Conservation (phyloP, 768 basidiomycete genomes). For the Hericium alpestre region DNA sequence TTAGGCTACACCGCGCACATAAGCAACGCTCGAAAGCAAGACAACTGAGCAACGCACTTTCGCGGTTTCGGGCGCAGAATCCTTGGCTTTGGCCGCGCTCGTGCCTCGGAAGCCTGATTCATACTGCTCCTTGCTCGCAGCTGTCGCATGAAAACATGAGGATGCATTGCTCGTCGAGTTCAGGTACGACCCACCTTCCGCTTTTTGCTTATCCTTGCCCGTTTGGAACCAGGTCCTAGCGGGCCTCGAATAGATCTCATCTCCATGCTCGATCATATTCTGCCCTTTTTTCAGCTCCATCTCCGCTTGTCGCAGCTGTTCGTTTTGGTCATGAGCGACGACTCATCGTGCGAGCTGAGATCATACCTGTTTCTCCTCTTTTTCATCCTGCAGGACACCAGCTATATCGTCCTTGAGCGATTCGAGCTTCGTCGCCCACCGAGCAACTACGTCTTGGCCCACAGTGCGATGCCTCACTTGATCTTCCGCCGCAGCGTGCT, state of each 20-base stretch:
- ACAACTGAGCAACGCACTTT: conserved; percentile 19
- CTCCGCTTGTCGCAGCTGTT: conserved; percentile 76
- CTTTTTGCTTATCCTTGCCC: conserved; percentile 66
- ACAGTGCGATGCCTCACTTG: conserved; percentile 84
- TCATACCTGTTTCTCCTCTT: conserved; percentile 82
- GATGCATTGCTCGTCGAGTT: background rate
- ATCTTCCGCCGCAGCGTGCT: conserved; percentile 68
- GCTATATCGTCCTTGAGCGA: conserved; percentile 66
- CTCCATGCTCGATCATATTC: conserved; percentile 89
- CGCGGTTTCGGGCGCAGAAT: conserved; percentile 10
- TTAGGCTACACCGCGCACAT: conserved; percentile 39
- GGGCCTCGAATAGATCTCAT: conserved; percentile 86
- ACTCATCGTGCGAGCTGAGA: background rate
- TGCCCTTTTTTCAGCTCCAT: conserved; percentile 94
- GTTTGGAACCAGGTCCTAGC: conserved; percentile 99
- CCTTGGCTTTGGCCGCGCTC: conserved; percentile 28
- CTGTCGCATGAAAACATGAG: conserved; percentile 28
- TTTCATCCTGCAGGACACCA: conserved; percentile 80
- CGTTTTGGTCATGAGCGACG: conserved; percentile 7
- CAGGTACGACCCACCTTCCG: conserved; percentile 48
- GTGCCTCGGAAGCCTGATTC: conserved; percentile 37
- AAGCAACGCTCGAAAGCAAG: background rate
- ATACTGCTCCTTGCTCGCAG: conserved; percentile 66
- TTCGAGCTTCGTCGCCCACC: conserved; percentile 62
- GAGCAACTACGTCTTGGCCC: conserved; percentile 60